Conservation (phyloP, 176 grass and related monocot genomes). For the Triticum timopheevii region DNA sequence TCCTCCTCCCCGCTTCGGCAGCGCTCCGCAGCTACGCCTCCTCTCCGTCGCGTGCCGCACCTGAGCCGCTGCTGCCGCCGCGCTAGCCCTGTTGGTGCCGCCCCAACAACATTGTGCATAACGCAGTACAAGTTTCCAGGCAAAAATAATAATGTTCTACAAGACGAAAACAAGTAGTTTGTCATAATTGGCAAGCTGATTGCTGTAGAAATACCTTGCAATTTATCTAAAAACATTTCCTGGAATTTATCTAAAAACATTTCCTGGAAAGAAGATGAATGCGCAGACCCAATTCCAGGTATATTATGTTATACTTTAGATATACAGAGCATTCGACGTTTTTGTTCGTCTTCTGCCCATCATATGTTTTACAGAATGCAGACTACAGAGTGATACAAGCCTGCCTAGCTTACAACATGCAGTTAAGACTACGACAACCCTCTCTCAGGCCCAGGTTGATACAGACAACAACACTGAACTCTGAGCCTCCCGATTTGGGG, state of each 20-base stretch:
- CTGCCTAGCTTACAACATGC: constrained; percentile 34
- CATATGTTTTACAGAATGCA: constrained; percentile 23
- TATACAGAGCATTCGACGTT: constrained; percentile 11
- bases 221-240: not conserved
- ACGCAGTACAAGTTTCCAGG: not conserved
- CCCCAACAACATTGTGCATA: not conserved
- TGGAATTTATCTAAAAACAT: not conserved
- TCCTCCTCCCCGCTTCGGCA: not conserved
- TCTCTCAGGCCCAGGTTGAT: constrained; percentile 23
- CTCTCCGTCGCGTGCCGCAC: not conserved
- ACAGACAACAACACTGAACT: constrained; percentile 5
- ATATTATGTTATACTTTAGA: not conserved
- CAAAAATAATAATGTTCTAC: not conserved
- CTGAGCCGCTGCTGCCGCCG: not conserved
- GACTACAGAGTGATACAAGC: constrained; percentile 27
- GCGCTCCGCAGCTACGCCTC: not conserved
- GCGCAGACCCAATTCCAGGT: not conserved
- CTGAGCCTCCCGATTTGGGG: constrained; percentile 14
- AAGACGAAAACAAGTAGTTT: not conserved
- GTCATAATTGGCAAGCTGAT: not conserved
- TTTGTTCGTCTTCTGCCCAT: constrained; percentile 10
- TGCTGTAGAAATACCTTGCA: not conserved
- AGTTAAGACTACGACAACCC: constrained; percentile 30
- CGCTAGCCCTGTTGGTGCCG: not conserved
- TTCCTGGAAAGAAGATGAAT: not conserved